Percentiles rank a stretch among this genome's conserved stretches.
phyloP scores from a whole-genome alignment of 164 flowering plant species.

The Piper longum region DNA sequence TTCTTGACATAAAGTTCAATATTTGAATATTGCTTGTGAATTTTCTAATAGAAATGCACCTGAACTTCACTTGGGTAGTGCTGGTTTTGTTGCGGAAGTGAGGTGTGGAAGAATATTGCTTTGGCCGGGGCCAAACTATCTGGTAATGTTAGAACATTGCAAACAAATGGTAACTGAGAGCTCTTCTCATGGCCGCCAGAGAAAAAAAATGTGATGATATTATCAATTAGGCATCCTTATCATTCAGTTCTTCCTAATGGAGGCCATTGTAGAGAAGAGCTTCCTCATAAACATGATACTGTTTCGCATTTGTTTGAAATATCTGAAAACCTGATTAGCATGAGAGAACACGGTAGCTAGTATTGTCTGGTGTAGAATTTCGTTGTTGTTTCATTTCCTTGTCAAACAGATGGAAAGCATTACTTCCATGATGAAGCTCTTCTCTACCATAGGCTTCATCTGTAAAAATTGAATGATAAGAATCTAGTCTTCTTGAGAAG shows the following conservation, averaged over 20 bases:
- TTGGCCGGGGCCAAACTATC: slow-evolving; percentile 79
- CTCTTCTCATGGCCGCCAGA: slow-evolving; percentile 67
- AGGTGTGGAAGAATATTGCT: slow-evolving; percentile 93
- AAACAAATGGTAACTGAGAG: slow-evolving; percentile 59
- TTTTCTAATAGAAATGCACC: slow-evolving; percentile 29
- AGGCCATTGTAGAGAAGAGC: slow-evolving; percentile 8
- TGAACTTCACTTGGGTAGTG: slow-evolving; percentile 27
- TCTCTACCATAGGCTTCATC: slow-evolving; percentile 8
- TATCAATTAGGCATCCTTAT: slow-evolving; percentile 48
- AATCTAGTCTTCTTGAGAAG: slow-evolving; percentile 63
- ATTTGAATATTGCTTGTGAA: slow-evolving; percentile 59
- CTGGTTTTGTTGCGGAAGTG: slow-evolving; percentile 96
- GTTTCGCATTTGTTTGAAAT: slow-evolving; percentile 11
- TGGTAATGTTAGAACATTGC: slow-evolving; percentile 70
- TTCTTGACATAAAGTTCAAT: slow-evolving; percentile 72
- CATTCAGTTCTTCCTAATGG: slow-evolving; percentile 24
- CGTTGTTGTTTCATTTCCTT: no score
- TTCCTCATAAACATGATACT: slow-evolving; percentile 8
- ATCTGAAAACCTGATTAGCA: slow-evolving; percentile 21
- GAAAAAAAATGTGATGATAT: slow-evolving; percentile 50
- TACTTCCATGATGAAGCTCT: slow-evolving; percentile 9
- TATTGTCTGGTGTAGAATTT: no score
- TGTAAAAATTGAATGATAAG: slow-evolving; percentile 40
- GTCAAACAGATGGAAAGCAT: slow-evolving; percentile 12
- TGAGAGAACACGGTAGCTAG: no score